Base-by-base conservation (phyloP, 2,329 filamentous ascomycete species). In the Fusarium agapanthi region DNA sequence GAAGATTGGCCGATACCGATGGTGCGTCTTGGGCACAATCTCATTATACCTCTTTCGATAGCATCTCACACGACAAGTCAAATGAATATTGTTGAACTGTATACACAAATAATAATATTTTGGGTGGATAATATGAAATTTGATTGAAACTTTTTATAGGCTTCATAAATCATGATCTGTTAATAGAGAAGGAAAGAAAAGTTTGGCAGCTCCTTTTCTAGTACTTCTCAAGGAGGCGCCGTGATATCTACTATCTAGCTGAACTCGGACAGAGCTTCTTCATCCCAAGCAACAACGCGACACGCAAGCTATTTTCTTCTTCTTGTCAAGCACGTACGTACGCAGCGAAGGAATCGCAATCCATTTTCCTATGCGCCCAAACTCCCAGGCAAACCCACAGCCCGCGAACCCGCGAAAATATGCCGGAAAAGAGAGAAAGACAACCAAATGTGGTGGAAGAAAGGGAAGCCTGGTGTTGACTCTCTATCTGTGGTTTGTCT, bases 401-500 rank as follows among this genome's bases (percentile, higher is more conserved):
- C 75, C 75, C 60, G 37, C 69, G 62, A 73, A 62, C 64, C 71
- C 66, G 65, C 67, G 68, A 70, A 51, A 58, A 72, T 50, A 67
- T 74, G 74, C 71, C 65, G 61, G 73, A 76, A 72, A 66, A 75
- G 53, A 75, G 73, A 72, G 64, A 74, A 68, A 69, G 60, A 72
- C 65, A 57, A 72, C 53, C 65, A 71, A 71, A 66, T 61, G 55
- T 64, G 69, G 63, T 67, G 67, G 61, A 76, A 67, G 61, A 67
- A 56, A 66, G 40, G 53, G 45, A 66, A 60, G 26, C 56, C 53
- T 32, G 44, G 28, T 45, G 32, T 61, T 38, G 50, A 32, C 62
- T 60, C 60, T 70, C 86, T 87, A 93, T 82, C 91, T 90, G 76
- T 91, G 90, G 78, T 89, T 85, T 65, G 94, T 95, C 88, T 96